Evolutionary conservation across 192 early-diverging fungal genomes (phyloP).

Genomic region (Polychytrium aggregatum): DNA sequence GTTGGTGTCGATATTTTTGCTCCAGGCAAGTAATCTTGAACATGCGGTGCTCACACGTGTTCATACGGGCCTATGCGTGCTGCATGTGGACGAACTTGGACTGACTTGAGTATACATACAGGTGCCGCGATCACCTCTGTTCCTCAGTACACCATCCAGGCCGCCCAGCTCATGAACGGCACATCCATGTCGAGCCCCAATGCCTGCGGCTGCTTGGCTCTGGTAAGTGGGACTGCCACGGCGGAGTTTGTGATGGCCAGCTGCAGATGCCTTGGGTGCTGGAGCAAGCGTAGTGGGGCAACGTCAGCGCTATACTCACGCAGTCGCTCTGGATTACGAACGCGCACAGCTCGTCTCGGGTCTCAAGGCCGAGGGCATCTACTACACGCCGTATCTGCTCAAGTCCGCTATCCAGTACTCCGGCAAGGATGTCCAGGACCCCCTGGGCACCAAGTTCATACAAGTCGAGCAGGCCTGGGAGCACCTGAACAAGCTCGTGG

Average conservation of each 20-base stretch:
- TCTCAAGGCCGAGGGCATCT: slow-evolving; percentile 54
- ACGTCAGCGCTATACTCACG: no score
- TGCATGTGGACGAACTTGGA: no score
- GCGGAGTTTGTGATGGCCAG: background rate
- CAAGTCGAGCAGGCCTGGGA: slow-evolving; percentile 83
- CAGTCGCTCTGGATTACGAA: no score
- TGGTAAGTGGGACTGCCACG: slow-evolving; percentile 19
- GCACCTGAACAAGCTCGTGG: slow-evolving; percentile 35
- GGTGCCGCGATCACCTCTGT: slow-evolving; percentile 88
- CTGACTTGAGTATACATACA: no score
- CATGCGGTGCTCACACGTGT: background rate
- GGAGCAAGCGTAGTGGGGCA: no score
- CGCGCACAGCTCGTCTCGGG: slow-evolving; percentile 72
- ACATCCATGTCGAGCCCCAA: slow-evolving; percentile 93
- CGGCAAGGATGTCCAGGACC: slow-evolving; percentile 67
- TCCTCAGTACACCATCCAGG: slow-evolving; percentile 65
- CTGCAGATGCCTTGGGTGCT: no score
- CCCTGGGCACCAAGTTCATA: slow-evolving; percentile 64
- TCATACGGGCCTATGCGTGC: slow-evolving; percentile 32
- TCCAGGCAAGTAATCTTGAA: slow-evolving; percentile 38
- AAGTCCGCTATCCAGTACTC: slow-evolving; percentile 65
- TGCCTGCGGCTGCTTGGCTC: slow-evolving; percentile 72
- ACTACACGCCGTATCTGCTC: slow-evolving; percentile 75
- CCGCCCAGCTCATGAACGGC: slow-evolving; percentile 75
- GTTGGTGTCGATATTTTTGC: slow-evolving; percentile 48